A percentile compares a stretch with the other conserved stretches of the same genome.
Evolutionary conservation across 371 early-diverging fungal genomes (phyloP).

Genomic region (Blakeslea trispora): DNA sequence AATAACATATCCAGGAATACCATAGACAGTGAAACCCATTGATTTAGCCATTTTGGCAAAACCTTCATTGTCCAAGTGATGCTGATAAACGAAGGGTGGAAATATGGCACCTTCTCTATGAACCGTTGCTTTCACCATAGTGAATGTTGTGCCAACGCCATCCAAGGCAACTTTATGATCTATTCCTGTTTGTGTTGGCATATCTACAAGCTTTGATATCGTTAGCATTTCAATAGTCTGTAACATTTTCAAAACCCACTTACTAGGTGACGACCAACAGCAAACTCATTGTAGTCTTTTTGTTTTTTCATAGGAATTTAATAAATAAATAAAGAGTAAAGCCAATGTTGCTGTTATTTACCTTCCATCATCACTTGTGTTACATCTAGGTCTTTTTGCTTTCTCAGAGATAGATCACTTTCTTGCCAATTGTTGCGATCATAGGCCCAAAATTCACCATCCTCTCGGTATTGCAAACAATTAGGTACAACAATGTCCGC

Average conservation of each 20-base stretch:
- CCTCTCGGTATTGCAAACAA: constrained; percentile 44
- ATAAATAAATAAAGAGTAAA: no score
- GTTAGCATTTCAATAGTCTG: neutral
- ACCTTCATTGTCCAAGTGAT: constrained; percentile 73
- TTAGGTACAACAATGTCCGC: constrained; percentile 62
- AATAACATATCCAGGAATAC: constrained; percentile 51
- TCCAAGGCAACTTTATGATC: constrained; percentile 54
- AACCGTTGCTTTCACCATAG: constrained; percentile 62
- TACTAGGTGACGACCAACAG: constrained; percentile 25
- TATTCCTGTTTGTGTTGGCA: constrained; percentile 28
- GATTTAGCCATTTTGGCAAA: constrained; percentile 69
- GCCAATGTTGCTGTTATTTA: constrained; percentile 4
- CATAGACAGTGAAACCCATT: constrained; percentile 60
- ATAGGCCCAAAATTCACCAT: constrained; percentile 46
- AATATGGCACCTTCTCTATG: constrained; percentile 68
- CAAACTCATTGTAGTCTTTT: constrained; percentile 19
- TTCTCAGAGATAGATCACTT: constrained; percentile 51
- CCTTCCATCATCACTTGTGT: constrained; percentile 44
- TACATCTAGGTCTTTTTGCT: constrained; percentile 45
- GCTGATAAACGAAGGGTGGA: constrained; percentile 60
- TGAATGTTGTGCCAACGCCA: constrained; percentile 64
- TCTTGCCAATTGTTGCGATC: constrained; percentile 72
- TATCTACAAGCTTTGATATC: constrained; percentile 48
- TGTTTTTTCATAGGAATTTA: neutral
- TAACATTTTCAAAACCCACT: neutral